Percentiles rank a stretch among this genome's conserved stretches.
These are phyloP conservation scores for Diaporthe sp. DNA, from an alignment of 2,329 filamentous ascomycete genomes.

Conservation along the genomic window DNA sequence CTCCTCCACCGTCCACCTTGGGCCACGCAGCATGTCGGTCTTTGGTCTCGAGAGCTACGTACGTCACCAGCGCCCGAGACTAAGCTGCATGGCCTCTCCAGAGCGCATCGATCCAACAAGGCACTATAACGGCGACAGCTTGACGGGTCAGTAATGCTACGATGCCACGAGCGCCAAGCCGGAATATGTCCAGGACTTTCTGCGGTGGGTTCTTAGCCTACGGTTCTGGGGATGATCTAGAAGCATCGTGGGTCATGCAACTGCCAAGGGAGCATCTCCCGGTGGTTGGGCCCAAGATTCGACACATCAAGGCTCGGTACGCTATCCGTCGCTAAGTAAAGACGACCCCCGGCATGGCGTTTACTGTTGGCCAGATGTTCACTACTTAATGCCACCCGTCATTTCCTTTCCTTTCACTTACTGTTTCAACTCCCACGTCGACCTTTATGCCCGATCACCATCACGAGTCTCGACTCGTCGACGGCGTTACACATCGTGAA, in stretches of 20 bases:
- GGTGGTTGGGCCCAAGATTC: neutral
- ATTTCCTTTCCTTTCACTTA: slow-evolving; percentile 2
- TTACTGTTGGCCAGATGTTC: neutral
- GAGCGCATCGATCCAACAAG: neutral
- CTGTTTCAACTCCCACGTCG: neutral
- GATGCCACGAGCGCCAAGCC: slow-evolving; percentile 8
- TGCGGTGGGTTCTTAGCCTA: neutral
- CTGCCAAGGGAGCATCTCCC: neutral
- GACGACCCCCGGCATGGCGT: neutral
- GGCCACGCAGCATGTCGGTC: neutral
- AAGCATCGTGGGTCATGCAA: neutral
- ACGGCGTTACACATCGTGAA: neutral
- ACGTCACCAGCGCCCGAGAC: neutral
- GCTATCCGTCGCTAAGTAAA: slow-evolving; percentile 4
- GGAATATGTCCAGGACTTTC: neutral
- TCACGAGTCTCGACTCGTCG: slow-evolving; percentile 15
- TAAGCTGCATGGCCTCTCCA: neutral
- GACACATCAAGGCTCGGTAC: slow-evolving; percentile 15
- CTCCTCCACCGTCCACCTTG: neutral
- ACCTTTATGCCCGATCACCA: neutral
- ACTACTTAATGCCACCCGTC: neutral
- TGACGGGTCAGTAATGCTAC: neutral
- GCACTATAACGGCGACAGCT: neutral
- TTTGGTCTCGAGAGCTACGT: neutral
- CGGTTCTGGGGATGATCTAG: slow-evolving; percentile 8